phyloP scores from a whole-genome alignment of 352 stramenopile species.

The Phytophthora hibernalis region DNA sequence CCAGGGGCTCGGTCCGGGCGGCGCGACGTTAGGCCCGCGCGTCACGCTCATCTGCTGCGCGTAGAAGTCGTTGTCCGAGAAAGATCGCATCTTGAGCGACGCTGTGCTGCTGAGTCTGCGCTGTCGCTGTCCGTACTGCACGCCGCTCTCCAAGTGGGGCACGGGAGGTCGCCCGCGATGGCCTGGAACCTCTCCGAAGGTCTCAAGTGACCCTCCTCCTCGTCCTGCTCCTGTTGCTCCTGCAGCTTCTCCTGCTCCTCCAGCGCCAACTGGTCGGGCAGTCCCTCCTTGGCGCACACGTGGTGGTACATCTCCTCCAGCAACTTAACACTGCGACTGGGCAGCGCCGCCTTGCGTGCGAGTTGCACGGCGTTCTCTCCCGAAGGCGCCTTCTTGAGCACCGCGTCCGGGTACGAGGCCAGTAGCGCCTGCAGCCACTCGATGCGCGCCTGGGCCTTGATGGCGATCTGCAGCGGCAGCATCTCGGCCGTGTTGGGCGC shows the following conservation, averaged over 20 bases:
- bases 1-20: conserved; percentile 27
- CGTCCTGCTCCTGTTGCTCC: conserved; percentile 21
- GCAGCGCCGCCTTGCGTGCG: conserved; percentile 63
- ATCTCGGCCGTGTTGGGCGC: conserved; percentile 83
- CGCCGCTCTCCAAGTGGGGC: conserved; percentile 16
- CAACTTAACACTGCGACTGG: conserved; percentile 69
- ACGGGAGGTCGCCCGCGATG: conserved; percentile 43
- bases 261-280: conserved; percentile 61
- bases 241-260: conserved; percentile 50
- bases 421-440: conserved; percentile 89
- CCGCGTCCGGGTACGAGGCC: conserved; percentile 82
- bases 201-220: conserved; percentile 38
- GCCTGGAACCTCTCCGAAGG: conserved; percentile 47
- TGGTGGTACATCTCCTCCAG: conserved; percentile 91
- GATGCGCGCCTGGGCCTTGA: conserved; percentile 87
- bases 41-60: conserved; percentile 40
- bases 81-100: conserved; percentile 61
- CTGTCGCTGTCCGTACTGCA: conserved; percentile 35
- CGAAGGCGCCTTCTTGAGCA: conserved; percentile 75
- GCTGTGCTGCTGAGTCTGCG: conserved; percentile 51
- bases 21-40: not conserved
- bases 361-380: conserved; percentile 84
- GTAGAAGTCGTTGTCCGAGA: conserved; percentile 77
- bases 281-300: conserved; percentile 73
- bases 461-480: conserved; percentile 88